Percentiles rank a stretch among this genome's conserved stretches.
Evolutionary conservation across 495 filamentous ascomycete genomes (phyloP).

Genomic region (Penicillium canescens): DNA sequence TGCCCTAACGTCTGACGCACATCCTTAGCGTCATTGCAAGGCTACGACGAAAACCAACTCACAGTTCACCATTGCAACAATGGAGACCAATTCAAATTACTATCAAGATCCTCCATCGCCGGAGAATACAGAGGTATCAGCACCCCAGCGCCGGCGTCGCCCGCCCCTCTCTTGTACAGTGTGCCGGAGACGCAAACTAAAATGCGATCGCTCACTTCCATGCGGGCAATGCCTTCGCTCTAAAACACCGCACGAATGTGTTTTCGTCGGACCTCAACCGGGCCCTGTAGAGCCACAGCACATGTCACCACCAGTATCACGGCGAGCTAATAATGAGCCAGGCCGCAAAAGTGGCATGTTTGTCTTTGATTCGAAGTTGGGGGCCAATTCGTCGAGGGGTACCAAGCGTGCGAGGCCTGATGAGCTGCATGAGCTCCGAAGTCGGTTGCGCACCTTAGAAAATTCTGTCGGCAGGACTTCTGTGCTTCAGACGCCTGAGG

Average conservation of each 20-base stretch:
- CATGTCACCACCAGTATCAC: conserved; percentile 18
- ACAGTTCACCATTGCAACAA: not conserved
- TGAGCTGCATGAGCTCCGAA: conserved; percentile 36
- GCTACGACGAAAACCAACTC: not conserved
- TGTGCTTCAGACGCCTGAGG: conserved; percentile 29
- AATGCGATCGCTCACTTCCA: conserved; percentile 66
- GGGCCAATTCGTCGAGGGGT: conserved; percentile 26
- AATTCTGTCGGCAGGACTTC: conserved; percentile 26
- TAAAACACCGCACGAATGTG: conserved; percentile 36
- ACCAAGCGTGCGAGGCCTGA: conserved; percentile 31
- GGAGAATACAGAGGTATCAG: conserved; percentile 10
- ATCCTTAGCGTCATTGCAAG: conserved; percentile 3
- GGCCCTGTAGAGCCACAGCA: conserved; percentile 7
- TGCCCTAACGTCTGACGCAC: not conserved
- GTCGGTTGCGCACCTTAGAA: conserved; percentile 33
- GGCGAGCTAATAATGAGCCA: conserved; percentile 18
- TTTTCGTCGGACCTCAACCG: conserved; percentile 31
- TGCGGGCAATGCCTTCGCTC: conserved; percentile 64
- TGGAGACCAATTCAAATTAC: conserved; percentile 4
- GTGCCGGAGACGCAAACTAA: conserved; percentile 68
- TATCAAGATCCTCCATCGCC: conserved; percentile 6
- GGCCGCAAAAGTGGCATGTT: conserved; percentile 29
- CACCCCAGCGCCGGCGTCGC: conserved; percentile 34
- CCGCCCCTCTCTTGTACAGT: conserved; percentile 45
- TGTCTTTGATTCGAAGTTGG: conserved; percentile 40